Evolutionary conservation across 139 green algal genomes (phyloP).

Genomic region (Picochlorum sp.): DNA sequence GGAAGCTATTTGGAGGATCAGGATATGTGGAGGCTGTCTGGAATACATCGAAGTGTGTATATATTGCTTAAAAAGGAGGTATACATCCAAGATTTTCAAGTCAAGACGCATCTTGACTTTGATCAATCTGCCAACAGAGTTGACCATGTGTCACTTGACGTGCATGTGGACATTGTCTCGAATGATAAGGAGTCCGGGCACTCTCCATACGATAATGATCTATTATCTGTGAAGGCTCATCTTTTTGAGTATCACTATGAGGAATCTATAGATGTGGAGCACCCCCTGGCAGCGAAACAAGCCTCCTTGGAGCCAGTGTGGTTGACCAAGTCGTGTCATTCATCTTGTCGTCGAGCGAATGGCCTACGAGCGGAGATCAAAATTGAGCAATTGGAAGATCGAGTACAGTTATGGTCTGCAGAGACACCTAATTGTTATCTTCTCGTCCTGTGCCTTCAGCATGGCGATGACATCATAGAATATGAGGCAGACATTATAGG

Average conservation of each 20-base stretch:
- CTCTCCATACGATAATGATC: no score
- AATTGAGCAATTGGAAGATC: no score
- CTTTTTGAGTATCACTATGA: no score
- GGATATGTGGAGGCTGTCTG: slow-evolving; percentile 93
- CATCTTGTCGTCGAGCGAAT: no score
- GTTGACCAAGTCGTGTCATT: no score
- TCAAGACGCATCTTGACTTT: slow-evolving; percentile 46
- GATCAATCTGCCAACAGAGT: neutral
- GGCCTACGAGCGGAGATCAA: no score
- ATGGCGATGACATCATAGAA: slow-evolving; percentile 38
- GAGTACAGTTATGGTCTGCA: slow-evolving; percentile 56
- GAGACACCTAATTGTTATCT: slow-evolving; percentile 77
- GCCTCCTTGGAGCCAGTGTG: no score
- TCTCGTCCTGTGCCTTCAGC: slow-evolving; percentile 58
- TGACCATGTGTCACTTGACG: slow-evolving; percentile 19
- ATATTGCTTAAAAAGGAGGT: slow-evolving; percentile 53
- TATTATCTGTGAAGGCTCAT: no score
- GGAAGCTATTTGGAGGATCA: slow-evolving; percentile 95
- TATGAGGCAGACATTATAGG: slow-evolving; percentile 79
- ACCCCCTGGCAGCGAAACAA: no score
- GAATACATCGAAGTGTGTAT: slow-evolving; percentile 78
- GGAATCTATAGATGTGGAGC: no score
- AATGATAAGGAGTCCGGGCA: no score
- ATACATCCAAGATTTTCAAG: slow-evolving; percentile 61
- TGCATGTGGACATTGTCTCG: slow-evolving; percentile 8